Evolutionary conservation across 2,329 filamentous ascomycete genomes (phyloP).

Genomic region (Achaetomium macrosporum): DNA sequence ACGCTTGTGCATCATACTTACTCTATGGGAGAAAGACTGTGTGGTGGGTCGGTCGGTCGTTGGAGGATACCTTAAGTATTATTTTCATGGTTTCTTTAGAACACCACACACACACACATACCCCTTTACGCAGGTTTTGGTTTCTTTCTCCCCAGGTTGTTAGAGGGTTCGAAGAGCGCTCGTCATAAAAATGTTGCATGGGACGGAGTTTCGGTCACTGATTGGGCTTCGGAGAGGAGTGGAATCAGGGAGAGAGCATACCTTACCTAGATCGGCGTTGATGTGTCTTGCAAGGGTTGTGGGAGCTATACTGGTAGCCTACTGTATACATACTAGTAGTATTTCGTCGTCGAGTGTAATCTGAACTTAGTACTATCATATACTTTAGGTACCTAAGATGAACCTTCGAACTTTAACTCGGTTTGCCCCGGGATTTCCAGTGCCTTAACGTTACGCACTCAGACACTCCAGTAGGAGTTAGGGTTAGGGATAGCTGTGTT

Average conservation of each 20-base stretch:
- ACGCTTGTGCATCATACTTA: not conserved
- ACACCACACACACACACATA: too few species aligned
- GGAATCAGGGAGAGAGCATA: not conserved
- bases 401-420: too few species aligned
- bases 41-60: too few species aligned
- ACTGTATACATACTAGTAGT: too few species aligned
- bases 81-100: not conserved
- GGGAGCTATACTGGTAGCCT: too few species aligned
- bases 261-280: not conserved
- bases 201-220: not conserved
- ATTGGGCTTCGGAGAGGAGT: not conserved
- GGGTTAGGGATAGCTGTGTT: too few species aligned
- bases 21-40: not conserved
- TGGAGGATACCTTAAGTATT: not conserved
- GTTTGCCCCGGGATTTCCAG: too few species aligned
- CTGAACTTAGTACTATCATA: too few species aligned
- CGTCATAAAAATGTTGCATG: conserved; percentile 2
- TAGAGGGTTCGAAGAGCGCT: not conserved
- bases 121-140: not conserved
- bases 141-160: not conserved
- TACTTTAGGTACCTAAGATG: too few species aligned
- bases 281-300: not conserved
- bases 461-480: too few species aligned
- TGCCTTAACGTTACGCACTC: too few species aligned
- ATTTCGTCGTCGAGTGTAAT: too few species aligned